Base-by-base conservation (phyloP, 108 stramenopile genomes). In the Fistulifera pelliculosa region DNA sequence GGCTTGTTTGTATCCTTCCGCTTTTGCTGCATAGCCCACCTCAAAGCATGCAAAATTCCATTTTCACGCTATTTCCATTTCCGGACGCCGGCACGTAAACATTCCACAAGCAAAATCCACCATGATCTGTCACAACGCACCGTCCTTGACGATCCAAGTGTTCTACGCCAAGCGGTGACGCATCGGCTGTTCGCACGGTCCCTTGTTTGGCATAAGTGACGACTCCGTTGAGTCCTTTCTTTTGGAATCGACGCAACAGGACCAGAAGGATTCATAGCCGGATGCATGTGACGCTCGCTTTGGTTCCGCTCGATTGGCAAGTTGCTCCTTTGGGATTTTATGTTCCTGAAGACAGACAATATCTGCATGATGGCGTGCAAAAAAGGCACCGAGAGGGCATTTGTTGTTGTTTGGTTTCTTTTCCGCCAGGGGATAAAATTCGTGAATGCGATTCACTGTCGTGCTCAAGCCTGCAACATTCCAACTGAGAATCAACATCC, bases 61-160 rank as follows among this genome's bases (percentile, higher is more conserved):
- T 85, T 45, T 83, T 85, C 31, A 35, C 31, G 6, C 3, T 8
- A 54, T 73, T 70, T 22, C 67, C 50, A 27, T 67, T 73, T 17
- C 65, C 66, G 10, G 72, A 77, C 41, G 77, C 75, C 1, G 94
- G 94, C n/a, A 82, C 94, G 53, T 96, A 96, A 0, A 94, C 88
- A 71, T 96, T 96, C 56, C 93, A 94, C 7, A 96, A 25, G 0
- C 81, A 81, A 56, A 91, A 92, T 0, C 25, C 49, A 5, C 87
- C 89, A 65, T 96, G 94, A 68, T 96, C 86, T 1, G 94, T 96
- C 77, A 94, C 73, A 57, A 96, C 56, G 45, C 86, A 90, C 3
- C 94, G 68, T 42, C 94, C 94, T 59, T 90, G 82, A 63, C 65
- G 68, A 49, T 96, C 92, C 45, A 96, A 54, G 26, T 85, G 85